A percentile compares a stretch with the other conserved stretches of the same genome.
phyloP scores from a whole-genome alignment of 805 yeast species.

The Pichia membranifaciens region DNA sequence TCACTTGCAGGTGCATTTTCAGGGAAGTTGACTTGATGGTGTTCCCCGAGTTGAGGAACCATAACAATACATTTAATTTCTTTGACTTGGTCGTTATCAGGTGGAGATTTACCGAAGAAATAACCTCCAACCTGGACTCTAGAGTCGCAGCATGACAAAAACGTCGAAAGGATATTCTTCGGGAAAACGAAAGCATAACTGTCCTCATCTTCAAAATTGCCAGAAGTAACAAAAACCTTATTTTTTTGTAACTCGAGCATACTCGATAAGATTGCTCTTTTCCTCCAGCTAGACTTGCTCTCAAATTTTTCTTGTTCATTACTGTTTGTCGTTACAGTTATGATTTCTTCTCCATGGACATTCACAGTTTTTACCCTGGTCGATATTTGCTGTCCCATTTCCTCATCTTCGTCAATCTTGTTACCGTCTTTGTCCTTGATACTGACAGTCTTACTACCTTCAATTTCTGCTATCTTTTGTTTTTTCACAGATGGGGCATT shows the following conservation, averaged over 20 bases:
- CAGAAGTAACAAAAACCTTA: constrained; percentile 66
- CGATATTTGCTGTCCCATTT: constrained; percentile 57
- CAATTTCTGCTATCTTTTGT: constrained; percentile 77
- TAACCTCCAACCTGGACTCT: constrained; percentile 78
- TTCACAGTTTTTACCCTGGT: constrained; percentile 77
- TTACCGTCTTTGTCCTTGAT: constrained; percentile 22
- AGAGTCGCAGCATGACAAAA: constrained; percentile 75
- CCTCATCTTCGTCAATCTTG: constrained; percentile 6
- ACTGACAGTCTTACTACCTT: constrained; percentile 40
- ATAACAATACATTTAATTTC: constrained; percentile 71
- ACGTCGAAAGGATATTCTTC: constrained; percentile 66
- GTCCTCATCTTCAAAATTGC: constrained; percentile 47
- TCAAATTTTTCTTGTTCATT: constrained; percentile 81
- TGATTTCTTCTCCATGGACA: constrained; percentile 94
- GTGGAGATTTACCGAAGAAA: constrained; percentile 74
- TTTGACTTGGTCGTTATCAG: constrained; percentile 64
- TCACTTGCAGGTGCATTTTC: constrained; percentile 35
- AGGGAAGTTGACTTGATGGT: constrained; percentile 60
- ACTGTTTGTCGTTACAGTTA: constrained; percentile 84
- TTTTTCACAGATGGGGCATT: constrained; percentile 83
- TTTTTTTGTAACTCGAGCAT: constrained; percentile 68
- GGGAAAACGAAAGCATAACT: constrained; percentile 74
- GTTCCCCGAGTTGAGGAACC: constrained; percentile 83
- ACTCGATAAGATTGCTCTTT: constrained; percentile 73
- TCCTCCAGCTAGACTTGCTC: constrained; percentile 88